Base-by-base conservation (phyloP, 805 yeast genomes). In the Teunomyces panamensis region DNA sequence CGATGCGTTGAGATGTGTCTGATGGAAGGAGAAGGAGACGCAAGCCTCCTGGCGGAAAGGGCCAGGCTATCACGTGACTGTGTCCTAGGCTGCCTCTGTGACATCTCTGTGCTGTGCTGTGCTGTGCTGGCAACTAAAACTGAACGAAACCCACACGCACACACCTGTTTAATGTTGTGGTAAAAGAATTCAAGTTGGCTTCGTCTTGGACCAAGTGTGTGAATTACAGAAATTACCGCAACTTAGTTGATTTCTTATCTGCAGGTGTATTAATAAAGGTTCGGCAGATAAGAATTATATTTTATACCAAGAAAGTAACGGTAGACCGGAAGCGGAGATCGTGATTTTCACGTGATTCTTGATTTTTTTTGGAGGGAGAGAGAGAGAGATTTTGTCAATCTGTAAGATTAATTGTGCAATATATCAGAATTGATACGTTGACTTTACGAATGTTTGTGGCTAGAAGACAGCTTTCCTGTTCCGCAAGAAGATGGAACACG, bases 381-480 rank as follows among this genome's bases (percentile, higher is more conserved):
- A 20, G 6, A 20, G 24, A 20, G 24, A 20, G 24, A 20, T 20
- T 20, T 20, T 20, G 24, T 20, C 24, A 20, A 20, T 5, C 24
- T 20, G 24, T 20, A 20, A 20, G 24, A 20, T 20, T 20, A 20
- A 1, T 20, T 20, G 16, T 16, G n/a, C 5, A 17, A 20, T 20
- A 4, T 20, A 20, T 20, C 24, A 6, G 24, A 30, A 17, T 27
- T 20, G 37, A 17, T 30, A 17, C 30, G 7, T 13, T 5, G 13
- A 26, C 37, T 4, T 17, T 29, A 16, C 27, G 20, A 30, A 43
- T 17, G 48, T 50, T 50, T 34, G 43, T 29, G 43, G 41, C 49
- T 39, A 62, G 51, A 49, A 76, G 86, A 72, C 65, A 71, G 14
- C 80, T 83, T 44, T 81, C 88, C 28, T 44, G 58, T 6, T 51